Evolutionary conservation across 345 rosid genomes (phyloP), one percentile per base, ranked within the genome.

Genomic region (Bruguiera parviflora): DNA sequence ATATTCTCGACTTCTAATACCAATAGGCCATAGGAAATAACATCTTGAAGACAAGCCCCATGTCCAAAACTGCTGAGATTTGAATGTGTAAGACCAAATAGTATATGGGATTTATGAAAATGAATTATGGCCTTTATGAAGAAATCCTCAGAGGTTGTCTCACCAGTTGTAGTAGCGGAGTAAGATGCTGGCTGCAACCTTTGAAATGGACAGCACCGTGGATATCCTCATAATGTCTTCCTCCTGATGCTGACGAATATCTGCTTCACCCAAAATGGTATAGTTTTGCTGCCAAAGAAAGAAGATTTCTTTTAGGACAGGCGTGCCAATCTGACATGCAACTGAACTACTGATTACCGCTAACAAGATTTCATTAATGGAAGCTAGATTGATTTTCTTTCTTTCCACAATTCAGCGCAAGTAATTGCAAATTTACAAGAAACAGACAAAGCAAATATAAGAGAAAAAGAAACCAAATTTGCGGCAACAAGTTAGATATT

Each of bases 131-230:
- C 46, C 11, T 20, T 51, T 21, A 56, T 9, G 10, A 20, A 27
- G 49, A 16, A 33, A 18, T 6, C 22, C 7, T 0, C 22, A 20
- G 15, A 27, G 4, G 55, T n/a, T 35, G 67, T 28, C 63, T 47
- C 64, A 77, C 80, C 80, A 77, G 77, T 77, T 68, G 64, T 68
- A 68, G 64, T 64, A 43, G 21, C 80, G 80, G 31, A 77, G 80
- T 62, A 77, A 72, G 43, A 77, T 68, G 52, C 49, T 24, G 55
- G 77, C 77, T 8, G 76, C 27, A 68, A 68, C 68, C 63, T 77
- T 64, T 15, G 80, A 47, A 60, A 77, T 77, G 63, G 80, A 77
- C 69, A 77, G 77, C 5, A 77, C 80, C 7, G 77, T 68, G 43
- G 80, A 53, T 64, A 77, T 65, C 46, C 73, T 68, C 73, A 27